Evolutionary conservation across 2,329 filamentous ascomycete species (phyloP).

Genomic region (Balansia obtecta): DNA sequence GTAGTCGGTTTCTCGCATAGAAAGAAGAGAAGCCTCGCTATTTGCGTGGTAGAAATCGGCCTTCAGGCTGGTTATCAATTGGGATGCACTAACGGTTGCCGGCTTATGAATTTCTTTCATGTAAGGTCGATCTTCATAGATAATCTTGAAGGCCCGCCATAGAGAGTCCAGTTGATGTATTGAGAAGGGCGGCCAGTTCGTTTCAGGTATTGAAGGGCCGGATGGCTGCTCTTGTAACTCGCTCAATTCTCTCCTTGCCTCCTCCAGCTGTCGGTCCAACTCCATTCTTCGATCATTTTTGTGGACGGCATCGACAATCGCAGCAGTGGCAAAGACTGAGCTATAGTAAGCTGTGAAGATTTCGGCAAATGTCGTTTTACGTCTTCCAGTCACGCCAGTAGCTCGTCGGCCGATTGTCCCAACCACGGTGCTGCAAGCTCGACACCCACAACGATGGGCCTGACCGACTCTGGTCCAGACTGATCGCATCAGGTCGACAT

Average conservation of each 20-base stretch:
- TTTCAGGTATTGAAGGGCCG: slow-evolving; percentile 5
- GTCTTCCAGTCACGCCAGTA: slow-evolving; percentile 35
- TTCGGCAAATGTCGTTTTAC: slow-evolving; percentile 37
- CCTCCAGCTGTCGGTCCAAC: slow-evolving; percentile 48
- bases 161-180: slow-evolving; percentile 19
- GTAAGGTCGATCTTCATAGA: slow-evolving; percentile 20
- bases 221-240: slow-evolving; percentile 22
- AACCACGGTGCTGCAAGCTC: slow-evolving; percentile 42
- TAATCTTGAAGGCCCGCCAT: slow-evolving; percentile 19
- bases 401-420: slow-evolving; percentile 36
- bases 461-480: slow-evolving; percentile 56
- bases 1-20: slow-evolving; percentile 15
- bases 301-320: slow-evolving; percentile 45
- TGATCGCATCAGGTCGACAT: slow-evolving; percentile 45
- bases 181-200: slow-evolving; percentile 10
- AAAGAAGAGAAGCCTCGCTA: slow-evolving; percentile 11
- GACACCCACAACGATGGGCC: slow-evolving; percentile 51
- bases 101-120: slow-evolving; percentile 24
- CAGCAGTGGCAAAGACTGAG: slow-evolving; percentile 52
- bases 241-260: slow-evolving; percentile 36
- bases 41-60: slow-evolving; percentile 17
- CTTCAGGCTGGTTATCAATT: slow-evolving; percentile 16
- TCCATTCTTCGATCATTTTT: slow-evolving; percentile 47
- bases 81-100: slow-evolving; percentile 14
- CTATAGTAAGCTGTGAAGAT: slow-evolving; percentile 56